Conservation (phyloP, 768 basidiomycete genomes). For the Kwoniella dendrophila region DNA sequence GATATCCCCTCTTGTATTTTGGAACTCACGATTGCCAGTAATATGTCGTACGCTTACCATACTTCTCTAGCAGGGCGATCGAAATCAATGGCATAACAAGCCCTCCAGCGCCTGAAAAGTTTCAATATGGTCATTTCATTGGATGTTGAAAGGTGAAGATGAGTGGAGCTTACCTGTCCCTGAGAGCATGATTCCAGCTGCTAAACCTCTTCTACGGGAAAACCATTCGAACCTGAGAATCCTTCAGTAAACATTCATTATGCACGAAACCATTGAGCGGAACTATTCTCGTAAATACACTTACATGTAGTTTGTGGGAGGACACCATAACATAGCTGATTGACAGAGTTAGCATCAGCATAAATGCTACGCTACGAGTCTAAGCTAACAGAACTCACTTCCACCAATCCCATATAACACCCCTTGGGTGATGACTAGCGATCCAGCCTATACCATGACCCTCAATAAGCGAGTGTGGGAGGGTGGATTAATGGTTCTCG, state of each 20-base stretch:
- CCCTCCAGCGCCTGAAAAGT: conserved; percentile 31
- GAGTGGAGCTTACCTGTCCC: conserved; percentile 32
- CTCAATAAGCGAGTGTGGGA: background rate
- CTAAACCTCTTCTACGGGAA: conserved; percentile 24
- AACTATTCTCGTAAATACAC: too few species aligned
- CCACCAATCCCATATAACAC: conserved; percentile 35
- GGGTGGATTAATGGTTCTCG: background rate
- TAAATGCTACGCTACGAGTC: background rate
- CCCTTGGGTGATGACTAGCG: conserved; percentile 30
- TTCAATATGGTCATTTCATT: background rate
- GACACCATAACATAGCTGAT: conserved; percentile 35
- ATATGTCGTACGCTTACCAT: conserved; percentile 26
- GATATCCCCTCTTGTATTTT: background rate
- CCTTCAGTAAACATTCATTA: background rate
- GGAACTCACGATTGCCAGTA: conserved; percentile 25
- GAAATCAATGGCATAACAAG: conserved; percentile 37
- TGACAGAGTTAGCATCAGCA: background rate
- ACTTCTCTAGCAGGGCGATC: conserved; percentile 20
- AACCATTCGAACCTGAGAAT: conserved; percentile 34
- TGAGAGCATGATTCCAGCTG: conserved; percentile 35
- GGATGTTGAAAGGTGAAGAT: background rate
- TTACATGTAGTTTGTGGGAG: conserved; percentile 37
- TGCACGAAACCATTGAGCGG: background rate
- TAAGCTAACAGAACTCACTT: conserved; percentile 23
- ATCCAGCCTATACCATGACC: conserved; percentile 15